Evolutionary conservation across 2,329 filamentous ascomycete species (phyloP), one percentile per base, ranked within the genome.

Genomic region (Aureobasidium namibiae): DNA sequence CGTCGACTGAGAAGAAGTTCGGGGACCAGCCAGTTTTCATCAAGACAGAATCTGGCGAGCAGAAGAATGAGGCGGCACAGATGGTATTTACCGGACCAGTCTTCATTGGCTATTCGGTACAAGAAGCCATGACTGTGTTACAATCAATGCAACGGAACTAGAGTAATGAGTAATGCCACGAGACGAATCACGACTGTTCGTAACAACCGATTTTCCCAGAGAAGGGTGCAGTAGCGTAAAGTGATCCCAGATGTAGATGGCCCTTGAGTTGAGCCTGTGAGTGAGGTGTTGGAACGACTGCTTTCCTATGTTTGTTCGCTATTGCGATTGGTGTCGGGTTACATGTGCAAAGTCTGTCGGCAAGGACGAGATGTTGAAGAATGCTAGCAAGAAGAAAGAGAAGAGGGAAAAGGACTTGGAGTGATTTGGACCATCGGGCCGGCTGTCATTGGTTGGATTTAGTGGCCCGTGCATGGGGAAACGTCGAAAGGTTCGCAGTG

Each of bases 71-170:
- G 10, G 82, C 44, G 10, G 44, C 89, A 10, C 86, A 88, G 66
- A 88, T 96, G 82, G 79, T 95, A 0, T 96, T 96, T 69, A 95
- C 89, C 9, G 92, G 92, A 0, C 92, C 92, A 0, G 91, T 96
- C 0, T 96, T 96, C 68, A 90, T 97, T 66, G 92, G 92, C 0
- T 96, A 96, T 68, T 85, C 87, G 10, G 82, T 90, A 62, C 89
- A 95, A 61, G 86, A 95, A 69, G 88, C 89, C n/a, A 82, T 89
- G 24, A 79, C 83, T 58, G 80, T 95, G 54, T 81, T 95, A 77
- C 85, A 88, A 65, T 66, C 68, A 13, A 21, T 44, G 42, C 41
- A 60, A 26, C 36, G 41, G 10, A 26, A 45, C 3, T 45, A 59
- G 36, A 53, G 13, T 59, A 38, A 45, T 16, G 46, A 38, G n/a